phyloP scores from a whole-genome alignment of 1,284 basidiomycete species.

The Meripilus lineatus region DNA sequence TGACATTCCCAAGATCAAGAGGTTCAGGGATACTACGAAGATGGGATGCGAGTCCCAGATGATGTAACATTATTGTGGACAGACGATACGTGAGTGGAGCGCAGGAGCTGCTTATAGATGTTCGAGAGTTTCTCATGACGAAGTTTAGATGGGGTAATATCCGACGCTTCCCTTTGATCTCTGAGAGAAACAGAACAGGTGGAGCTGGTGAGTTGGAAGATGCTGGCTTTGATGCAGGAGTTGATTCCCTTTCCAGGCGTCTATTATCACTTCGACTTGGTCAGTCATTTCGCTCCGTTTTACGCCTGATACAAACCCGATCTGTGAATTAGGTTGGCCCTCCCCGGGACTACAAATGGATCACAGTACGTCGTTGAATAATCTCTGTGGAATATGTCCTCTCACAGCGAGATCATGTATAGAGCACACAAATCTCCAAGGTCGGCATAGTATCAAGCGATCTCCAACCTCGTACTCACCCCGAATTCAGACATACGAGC shows the following conservation, averaged over 20 bases:
- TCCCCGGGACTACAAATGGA: conserved; percentile 60
- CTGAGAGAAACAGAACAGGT: conserved; percentile 52
- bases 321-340: conserved; percentile 42
- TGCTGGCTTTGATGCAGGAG: not conserved
- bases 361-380: conserved; percentile 36
- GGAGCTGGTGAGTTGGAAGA: conserved; percentile 33
- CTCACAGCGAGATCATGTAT: too few relatives aligned
- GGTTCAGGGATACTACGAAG: conserved; percentile 63
- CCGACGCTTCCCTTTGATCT: conserved; percentile 46
- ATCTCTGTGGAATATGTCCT: too few relatives aligned
- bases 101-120: not conserved
- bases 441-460: conserved; percentile 7
- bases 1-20: conserved; percentile 37
- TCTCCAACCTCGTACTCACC: not conserved
- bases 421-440: conserved; percentile 25
- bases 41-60: conserved; percentile 51
- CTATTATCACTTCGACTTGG: conserved; percentile 61
- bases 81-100: conserved; percentile 53
- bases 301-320: not conserved
- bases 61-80: conserved; percentile 57
- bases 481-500: conserved; percentile 45
- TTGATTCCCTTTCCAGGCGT: conserved; percentile 34
- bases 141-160: conserved; percentile 51
- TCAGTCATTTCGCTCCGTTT: conserved; percentile 16
- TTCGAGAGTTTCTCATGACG: not conserved